phyloP scores from a whole-genome alignment of 2,329 filamentous ascomycete species.

The Clarireedia sp. region DNA sequence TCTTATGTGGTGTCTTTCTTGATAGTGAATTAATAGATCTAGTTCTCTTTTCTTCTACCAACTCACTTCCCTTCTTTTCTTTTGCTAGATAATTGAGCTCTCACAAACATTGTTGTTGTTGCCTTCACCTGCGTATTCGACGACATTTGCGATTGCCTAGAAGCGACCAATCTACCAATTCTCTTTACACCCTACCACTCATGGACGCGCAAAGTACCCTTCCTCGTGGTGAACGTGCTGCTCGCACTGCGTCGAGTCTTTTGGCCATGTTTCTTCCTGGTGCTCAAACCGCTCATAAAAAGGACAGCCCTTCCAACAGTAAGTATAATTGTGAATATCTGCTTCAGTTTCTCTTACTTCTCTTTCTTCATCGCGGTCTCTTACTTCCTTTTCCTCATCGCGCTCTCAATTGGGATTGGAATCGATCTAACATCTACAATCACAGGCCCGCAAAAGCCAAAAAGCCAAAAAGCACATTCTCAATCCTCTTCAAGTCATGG shows the following conservation, averaged over 20 bases:
- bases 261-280: conserved; percentile 25
- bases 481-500: conserved; percentile 2
- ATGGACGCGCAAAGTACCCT: neutral
- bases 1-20: too few species aligned
- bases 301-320: conserved; percentile 10
- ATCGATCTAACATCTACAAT: neutral
- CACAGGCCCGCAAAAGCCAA: neutral
- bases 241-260: conserved; percentile 19
- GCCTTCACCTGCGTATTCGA: neutral
- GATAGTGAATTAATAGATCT: too few species aligned
- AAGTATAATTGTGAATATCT: neutral
- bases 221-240: conserved; percentile 5
- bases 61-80: neutral
- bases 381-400: too few species aligned
- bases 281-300: conserved; percentile 23
- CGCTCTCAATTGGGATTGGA: too few species aligned
- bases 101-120: neutral
- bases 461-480: neutral
- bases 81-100: neutral
- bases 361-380: too few species aligned
- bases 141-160: neutral
- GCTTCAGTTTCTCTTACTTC: too few species aligned
- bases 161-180: too few species aligned
- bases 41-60: neutral
- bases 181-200: too few species aligned